Evolutionary conservation across 345 rosid genomes (phyloP), one percentile per base, ranked within the genome.

Genomic region (Aquilaria sinensis): DNA sequence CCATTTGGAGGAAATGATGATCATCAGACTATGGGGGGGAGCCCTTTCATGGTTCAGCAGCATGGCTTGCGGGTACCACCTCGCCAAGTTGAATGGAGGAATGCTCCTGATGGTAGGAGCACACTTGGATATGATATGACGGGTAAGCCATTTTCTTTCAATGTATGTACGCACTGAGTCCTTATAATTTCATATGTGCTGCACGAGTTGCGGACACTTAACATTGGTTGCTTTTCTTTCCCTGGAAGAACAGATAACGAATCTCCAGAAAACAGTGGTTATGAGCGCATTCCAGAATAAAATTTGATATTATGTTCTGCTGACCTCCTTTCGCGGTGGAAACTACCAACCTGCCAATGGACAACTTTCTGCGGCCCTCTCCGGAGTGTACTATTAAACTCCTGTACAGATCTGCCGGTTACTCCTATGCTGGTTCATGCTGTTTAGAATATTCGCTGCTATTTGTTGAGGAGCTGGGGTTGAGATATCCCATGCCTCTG

Each of bases 231-330:
- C 3, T 31, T 62, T 53, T 66, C 34, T 67, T 71, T 65, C 70
- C 41, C 72, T 79, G 89, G 86, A 75, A 41, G 79, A 71, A 56
- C 69, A 56, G 81, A 78, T 51, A 62, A 73, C 69, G 81, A 76
- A 62, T 80, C 85, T 51, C 81, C 87, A 1, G 85, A 74, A 80
- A 85, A 85, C 53, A 83, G 85, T 54, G 83, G 80, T 54, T 82
- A 76, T 12, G 79, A 82, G 56, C 81, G 71, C 72, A 66, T 65
- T 58, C 69, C 64, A 46, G 82, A 71, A 49, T 85, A 76, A 72
- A 66, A 37, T 37, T 37, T 9, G 43, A 37, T 37, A 49, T 37
- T 46, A 29, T 56, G 51, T 55, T 50, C 12, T 48, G 16, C 41
- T 6, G 1, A 37, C 43, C 43, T 37, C 4, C 50, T 61, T 57